Evolutionary conservation across 2,329 filamentous ascomycete genomes (phyloP).

Genomic region (Plenodomus biglobosus): DNA sequence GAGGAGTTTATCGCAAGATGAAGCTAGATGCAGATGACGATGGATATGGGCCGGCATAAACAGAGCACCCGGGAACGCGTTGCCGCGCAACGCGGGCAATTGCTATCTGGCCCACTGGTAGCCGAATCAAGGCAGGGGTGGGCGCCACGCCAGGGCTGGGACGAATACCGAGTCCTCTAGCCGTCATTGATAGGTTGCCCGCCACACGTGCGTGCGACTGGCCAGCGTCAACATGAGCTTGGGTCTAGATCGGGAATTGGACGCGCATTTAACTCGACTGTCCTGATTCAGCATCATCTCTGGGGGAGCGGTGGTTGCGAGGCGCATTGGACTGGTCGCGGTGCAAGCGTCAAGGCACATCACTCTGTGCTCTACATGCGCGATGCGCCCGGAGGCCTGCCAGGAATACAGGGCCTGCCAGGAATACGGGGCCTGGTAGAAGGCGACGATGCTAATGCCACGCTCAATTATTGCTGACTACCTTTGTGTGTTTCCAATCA

Average conservation of each 20-base stretch:
- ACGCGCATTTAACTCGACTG: background rate
- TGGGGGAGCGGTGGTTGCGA: background rate
- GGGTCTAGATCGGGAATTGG: background rate
- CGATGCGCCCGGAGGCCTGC: background rate
- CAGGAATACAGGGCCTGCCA: no score
- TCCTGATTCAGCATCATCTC: background rate
- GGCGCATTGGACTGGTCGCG: background rate
- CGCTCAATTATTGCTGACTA: no score
- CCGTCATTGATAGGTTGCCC: no score
- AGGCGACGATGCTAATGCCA: no score
- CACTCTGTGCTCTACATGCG: background rate
- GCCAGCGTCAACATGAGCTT: background rate
- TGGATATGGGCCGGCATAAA: slow-evolving; percentile 30
- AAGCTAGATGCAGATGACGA: slow-evolving; percentile 31
- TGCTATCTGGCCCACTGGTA: no score
- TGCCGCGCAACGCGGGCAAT: slow-evolving; percentile 32
- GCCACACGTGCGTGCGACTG: slow-evolving; percentile 10
- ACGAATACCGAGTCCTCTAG: no score
- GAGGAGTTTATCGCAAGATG: slow-evolving; percentile 24
- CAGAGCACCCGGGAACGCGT: slow-evolving; percentile 21
- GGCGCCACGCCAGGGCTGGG: no score
- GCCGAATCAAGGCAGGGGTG: no score
- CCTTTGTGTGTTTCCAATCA: no score
- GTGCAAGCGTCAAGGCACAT: background rate
- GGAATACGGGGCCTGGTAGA: no score